Evolutionary conservation across 495 filamentous ascomycete species (phyloP).

Genomic region (Podospora appendiculata): DNA sequence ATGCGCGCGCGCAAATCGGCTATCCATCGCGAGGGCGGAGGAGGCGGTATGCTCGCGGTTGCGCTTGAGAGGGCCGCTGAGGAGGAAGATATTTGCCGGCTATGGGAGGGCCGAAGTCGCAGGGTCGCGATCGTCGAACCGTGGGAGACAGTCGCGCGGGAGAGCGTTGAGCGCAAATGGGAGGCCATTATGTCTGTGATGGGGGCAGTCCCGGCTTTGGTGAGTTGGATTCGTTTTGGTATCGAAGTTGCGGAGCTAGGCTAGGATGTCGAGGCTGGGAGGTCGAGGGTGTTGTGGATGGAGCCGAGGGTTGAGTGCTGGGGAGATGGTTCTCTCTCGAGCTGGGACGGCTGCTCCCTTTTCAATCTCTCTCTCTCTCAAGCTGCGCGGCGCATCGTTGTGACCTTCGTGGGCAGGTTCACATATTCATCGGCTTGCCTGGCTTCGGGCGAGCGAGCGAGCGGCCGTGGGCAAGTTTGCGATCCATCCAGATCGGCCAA

Average conservation of each 20-base stretch:
- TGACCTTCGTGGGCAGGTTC: too few relatives aligned
- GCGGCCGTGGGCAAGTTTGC: too few relatives aligned
- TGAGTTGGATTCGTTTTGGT: not conserved
- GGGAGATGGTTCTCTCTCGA: not conserved
- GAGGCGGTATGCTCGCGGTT: not conserved
- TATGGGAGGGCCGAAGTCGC: not conserved
- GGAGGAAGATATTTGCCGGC: not conserved
- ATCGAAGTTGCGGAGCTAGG: not conserved
- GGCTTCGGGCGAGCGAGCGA: too few relatives aligned
- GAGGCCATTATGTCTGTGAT: not conserved
- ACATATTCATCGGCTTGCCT: not conserved
- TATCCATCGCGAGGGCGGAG: constrained; percentile 58
- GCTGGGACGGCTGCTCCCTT: not conserved
- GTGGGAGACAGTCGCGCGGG: not conserved
- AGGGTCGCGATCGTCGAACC: not conserved
- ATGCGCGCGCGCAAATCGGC: constrained; percentile 62
- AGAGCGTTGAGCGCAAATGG: not conserved
- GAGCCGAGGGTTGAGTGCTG: too few relatives aligned
- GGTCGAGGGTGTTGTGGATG: too few relatives aligned
- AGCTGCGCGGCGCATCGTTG: not conserved
- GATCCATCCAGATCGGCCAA: too few relatives aligned
- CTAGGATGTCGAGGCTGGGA: not conserved
- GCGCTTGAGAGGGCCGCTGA: not conserved
- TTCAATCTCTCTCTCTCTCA: not conserved
- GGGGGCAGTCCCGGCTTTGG: too few relatives aligned